Base-by-base conservation (phyloP, 73 alveolate species). In the Paramecium primaurelia region DNA sequence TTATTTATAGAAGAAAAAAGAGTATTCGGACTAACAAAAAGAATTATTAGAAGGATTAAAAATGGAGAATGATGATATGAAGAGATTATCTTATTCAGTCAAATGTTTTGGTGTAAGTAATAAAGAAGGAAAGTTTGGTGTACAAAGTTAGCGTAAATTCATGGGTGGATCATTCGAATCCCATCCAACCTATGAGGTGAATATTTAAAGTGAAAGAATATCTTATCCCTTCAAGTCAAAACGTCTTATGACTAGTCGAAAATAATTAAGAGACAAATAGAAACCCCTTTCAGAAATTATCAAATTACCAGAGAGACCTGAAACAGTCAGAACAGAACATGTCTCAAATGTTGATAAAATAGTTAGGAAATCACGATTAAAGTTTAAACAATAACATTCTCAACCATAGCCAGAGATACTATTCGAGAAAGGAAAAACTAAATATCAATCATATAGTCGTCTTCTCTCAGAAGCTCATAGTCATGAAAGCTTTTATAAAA, bases 391-490 rank as follows among this genome's bases (percentile, higher is more conserved):
- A 64, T 64, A 64, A 64, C 84, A 32, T 64, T 64, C 84, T 22
- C 49, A 28, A 28, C 84, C 84, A 2, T 28, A 64, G 28, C 84
- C 84, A 6, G 84, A 64, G 12, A 64, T 64, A 32, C 54, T 22
- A 64, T 64, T 64, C 84, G 84, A 64, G 14, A 64, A 64, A 64
- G 84, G 11, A 64, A 64, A 64, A 64, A 11, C 47, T 34, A 64
- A 64, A 11, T 64, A 64, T 64, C 22, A 64, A 64, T 64, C 84
- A 0, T 64, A 64, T 64, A 64, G 84, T 64, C 84, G 84, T 28
- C 84, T 64, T 11, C 84, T 64, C 28, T 64, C 84, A 34, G 84
- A 64, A 30, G 84, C 84, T 8, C 84, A 64, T 64, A 64, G 84
- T 64, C 84, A 64, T 64, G 84, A 64, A 28, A 64, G 84, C 47